Conservation (phyloP, 2,329 filamentous ascomycete genomes). For the Colletotrichum sp. region DNA sequence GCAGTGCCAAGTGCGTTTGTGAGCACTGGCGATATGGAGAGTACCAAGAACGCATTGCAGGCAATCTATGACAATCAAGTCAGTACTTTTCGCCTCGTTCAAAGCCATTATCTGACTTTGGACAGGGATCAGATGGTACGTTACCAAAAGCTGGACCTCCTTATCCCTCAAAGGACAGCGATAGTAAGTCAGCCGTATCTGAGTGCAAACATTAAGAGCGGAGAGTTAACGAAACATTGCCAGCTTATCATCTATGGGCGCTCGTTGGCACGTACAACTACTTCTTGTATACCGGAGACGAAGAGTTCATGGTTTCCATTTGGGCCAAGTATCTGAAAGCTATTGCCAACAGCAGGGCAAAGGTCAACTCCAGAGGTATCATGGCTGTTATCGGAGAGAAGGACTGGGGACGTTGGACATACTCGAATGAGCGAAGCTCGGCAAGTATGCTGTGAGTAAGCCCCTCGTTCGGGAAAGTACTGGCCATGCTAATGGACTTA, state of each 20-base stretch:
- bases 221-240: too few species aligned
- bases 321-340: conserved; percentile 35
- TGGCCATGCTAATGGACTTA: not conserved
- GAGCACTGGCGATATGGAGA: not conserved
- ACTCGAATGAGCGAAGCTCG: not conserved
- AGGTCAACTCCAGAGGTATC: not conserved
- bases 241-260: not conserved
- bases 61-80: not conserved
- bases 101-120: not conserved
- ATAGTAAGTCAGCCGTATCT: not conserved
- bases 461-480: not conserved
- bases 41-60: not conserved
- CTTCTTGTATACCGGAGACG: not conserved
- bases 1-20: not conserved
- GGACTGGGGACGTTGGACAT: conserved; percentile 50
- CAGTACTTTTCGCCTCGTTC: rapidly evolving
- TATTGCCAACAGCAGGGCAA: conserved; percentile 25
- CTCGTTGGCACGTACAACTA: not conserved
- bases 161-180: conserved; percentile 25
- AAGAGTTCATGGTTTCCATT: not conserved
- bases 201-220: too few species aligned
- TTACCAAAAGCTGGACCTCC: conserved; percentile 55
- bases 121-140: conserved; percentile 34
- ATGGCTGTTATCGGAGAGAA: conserved; percentile 52
- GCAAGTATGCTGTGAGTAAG: not conserved